Evolutionary conservation across 495 filamentous ascomycete genomes (phyloP).

Genomic region (Evernia prunastri): DNA sequence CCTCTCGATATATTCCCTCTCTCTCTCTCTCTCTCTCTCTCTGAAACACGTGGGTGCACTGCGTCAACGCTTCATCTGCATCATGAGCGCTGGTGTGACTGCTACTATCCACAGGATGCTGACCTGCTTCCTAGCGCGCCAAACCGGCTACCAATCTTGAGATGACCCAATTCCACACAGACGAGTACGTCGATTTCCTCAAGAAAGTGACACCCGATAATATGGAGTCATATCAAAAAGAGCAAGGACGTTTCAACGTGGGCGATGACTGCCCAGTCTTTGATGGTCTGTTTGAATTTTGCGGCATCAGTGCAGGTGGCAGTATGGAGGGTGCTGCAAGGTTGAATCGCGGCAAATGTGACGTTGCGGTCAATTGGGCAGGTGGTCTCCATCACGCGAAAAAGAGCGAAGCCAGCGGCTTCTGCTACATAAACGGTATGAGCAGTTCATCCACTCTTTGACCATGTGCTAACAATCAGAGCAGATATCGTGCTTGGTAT

Average conservation of each 20-base stretch:
- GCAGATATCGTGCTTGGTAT: constrained; percentile 95
- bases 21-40: not conserved
- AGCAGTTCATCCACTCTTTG: constrained; percentile 24
- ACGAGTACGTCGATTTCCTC: constrained; percentile 98
- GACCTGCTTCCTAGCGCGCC: constrained; percentile 59
- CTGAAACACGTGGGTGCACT: not conserved
- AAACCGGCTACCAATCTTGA: constrained; percentile 94
- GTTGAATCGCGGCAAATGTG: constrained; percentile 87
- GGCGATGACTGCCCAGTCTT: constrained; percentile 98
- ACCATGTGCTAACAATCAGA: too few relatives aligned
- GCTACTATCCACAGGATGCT: constrained; percentile 13
- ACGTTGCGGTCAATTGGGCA: constrained; percentile 97
- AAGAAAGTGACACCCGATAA: constrained; percentile 96
- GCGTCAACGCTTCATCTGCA: not conserved
- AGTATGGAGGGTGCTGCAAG: constrained; percentile 96
- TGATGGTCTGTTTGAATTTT: constrained; percentile 96
- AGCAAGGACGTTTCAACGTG: constrained; percentile 96
- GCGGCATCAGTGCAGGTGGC: constrained; percentile 92
- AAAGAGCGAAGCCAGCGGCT: constrained; percentile 92
- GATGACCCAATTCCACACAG: constrained; percentile 99
- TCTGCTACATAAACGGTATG: constrained; percentile 97
- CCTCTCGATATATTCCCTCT: not conserved
- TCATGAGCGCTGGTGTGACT: not conserved
- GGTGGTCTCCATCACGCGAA: constrained; percentile 97
- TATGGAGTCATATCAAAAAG: constrained; percentile 88